A percentile compares a stretch with the other conserved stretches of the same genome.
phyloP scores from a whole-genome alignment of 148 eudicot species.

The Limonium bicolor region DNA sequence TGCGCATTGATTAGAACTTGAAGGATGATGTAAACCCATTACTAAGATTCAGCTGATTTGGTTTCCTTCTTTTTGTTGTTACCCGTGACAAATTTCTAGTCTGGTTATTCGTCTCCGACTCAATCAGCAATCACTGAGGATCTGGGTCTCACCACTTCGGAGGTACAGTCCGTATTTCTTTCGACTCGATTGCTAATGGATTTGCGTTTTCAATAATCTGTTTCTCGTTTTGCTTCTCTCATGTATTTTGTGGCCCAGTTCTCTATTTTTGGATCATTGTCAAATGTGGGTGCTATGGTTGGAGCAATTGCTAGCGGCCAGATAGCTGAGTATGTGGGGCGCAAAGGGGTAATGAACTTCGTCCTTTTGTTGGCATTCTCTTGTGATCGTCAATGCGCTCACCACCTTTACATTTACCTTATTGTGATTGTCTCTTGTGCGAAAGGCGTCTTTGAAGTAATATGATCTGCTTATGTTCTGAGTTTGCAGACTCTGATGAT shows the following conservation, averaged over 20 bases:
- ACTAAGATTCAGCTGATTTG: too few species aligned
- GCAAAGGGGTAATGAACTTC: conserved; percentile 56
- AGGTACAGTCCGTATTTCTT: too few species aligned
- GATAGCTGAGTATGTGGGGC: conserved; percentile 88
- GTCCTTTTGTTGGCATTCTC: background rate
- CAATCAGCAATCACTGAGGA: conserved; percentile 53
- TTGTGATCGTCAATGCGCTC: background rate
- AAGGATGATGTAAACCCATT: too few species aligned
- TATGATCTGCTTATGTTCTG: conserved; percentile 3
- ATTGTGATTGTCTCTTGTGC: too few species aligned
- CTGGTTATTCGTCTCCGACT: conserved; percentile 86
- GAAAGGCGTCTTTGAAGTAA: too few species aligned
- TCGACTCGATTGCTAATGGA: too few species aligned
- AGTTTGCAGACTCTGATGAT: conserved; percentile 80
- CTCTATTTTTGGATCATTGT: conserved; percentile 79
- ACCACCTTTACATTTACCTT: background rate
- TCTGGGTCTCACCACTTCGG: conserved; percentile 61
- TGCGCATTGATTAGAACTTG: too few species aligned
- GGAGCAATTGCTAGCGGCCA: conserved; percentile 98
- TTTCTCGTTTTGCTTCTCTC: too few species aligned
- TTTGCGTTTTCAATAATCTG: too few species aligned
- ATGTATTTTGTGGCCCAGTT: conserved; percentile 27
- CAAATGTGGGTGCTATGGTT: conserved; percentile 98
- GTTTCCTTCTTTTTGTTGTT: too few species aligned
- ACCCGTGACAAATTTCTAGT: conserved; percentile 17